Conservation (phyloP, 1,139 yeast genomes). For the Scheffersomyces segobiensis region DNA sequence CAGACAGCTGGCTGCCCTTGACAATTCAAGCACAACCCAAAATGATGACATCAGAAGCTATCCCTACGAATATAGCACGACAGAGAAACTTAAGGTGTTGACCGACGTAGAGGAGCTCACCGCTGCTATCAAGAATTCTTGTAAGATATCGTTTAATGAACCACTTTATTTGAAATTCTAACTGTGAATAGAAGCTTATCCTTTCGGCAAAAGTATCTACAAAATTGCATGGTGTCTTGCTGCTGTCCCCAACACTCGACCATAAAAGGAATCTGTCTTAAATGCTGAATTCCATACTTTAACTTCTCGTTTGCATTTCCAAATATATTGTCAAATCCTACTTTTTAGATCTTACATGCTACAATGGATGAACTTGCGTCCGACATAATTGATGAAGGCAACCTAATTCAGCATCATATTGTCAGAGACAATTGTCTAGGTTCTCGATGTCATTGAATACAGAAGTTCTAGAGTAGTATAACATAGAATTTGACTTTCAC, state of each 20-base stretch:
- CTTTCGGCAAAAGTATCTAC: neutral
- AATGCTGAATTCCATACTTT: neutral
- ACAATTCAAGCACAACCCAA: constrained; percentile 3
- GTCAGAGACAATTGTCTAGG: neutral
- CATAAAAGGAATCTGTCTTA: neutral
- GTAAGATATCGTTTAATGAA: constrained; percentile 23
- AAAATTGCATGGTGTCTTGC: neutral
- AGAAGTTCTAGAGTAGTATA: no score
- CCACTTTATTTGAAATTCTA: constrained; percentile 33
- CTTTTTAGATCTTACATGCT: neutral
- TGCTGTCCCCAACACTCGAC: neutral
- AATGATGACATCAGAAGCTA: constrained; percentile 7
- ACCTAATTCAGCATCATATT: neutral
- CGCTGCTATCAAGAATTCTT: constrained; percentile 20
- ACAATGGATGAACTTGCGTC: neutral
- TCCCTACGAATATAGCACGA: constrained; percentile 11
- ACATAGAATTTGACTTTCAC: neutral
- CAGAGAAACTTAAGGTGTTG: constrained; percentile 23
- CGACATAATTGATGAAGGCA: neutral
- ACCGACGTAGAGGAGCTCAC: constrained; percentile 19
- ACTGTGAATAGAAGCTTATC: neutral
- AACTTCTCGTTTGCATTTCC: neutral
- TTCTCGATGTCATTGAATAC: no score
- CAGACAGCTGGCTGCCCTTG: constrained; percentile 8
- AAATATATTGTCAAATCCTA: no score